Conservation (phyloP, 202 grass and related monocot species). For the Dendrocalamus latiflorus region DNA sequence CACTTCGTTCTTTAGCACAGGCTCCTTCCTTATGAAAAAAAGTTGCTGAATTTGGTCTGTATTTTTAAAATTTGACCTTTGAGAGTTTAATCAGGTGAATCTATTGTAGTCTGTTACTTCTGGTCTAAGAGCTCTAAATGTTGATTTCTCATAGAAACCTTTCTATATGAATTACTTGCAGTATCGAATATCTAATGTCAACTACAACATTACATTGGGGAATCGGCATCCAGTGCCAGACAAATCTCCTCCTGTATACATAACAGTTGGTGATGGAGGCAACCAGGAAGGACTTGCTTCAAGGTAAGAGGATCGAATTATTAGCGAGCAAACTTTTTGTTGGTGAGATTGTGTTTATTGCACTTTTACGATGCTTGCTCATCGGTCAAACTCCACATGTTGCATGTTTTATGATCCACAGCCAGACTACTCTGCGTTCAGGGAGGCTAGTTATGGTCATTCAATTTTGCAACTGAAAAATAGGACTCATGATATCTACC, state of each 20-base stretch:
- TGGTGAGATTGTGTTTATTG: neutral
- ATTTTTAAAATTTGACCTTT: neutral
- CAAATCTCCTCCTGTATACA: conserved; percentile 85
- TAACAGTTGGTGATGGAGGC: conserved; percentile 91
- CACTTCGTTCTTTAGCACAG: neutral
- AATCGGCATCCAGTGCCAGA: conserved; percentile 64
- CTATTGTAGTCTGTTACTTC: neutral
- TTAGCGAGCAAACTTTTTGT: neutral
- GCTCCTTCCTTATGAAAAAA: neutral
- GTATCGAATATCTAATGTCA: conserved; percentile 92
- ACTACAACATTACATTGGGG: conserved; percentile 89
- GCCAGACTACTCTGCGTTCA: conserved; percentile 89
- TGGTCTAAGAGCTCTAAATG: neutral
- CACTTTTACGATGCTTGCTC: neutral
- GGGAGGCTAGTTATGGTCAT: conserved; percentile 94
- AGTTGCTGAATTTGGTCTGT: neutral
- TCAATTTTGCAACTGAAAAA: conserved; percentile 79
- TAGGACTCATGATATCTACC: conserved; percentile 82
- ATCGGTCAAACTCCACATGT: neutral
- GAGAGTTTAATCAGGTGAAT: neutral
- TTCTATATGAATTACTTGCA: conserved; percentile 26
- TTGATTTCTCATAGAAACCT: conserved; percentile 1
- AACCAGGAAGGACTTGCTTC: conserved; percentile 95
- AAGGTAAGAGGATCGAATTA: conserved; percentile 32
- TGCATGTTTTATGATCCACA: conserved; percentile 74